Evolutionary conservation across 352 stramenopile species (phyloP).

Genomic region (Globisporangium polare): DNA sequence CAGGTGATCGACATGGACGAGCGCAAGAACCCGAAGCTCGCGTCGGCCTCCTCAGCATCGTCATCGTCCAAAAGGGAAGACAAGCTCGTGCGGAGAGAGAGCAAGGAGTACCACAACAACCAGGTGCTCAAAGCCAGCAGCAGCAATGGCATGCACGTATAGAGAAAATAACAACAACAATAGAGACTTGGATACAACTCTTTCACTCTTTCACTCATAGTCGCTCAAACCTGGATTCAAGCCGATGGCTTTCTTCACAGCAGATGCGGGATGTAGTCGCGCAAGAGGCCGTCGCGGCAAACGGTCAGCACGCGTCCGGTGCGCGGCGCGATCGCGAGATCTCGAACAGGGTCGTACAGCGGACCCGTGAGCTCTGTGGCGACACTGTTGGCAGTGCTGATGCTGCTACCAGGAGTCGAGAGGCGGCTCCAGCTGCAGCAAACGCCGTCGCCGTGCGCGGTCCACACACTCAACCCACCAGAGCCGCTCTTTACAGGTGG

Average conservation of each 20-base stretch:
- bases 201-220: not conserved
- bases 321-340: conserved; percentile 27
- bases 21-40: not conserved
- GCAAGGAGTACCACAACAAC: conserved; percentile 43
- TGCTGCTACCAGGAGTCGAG: not conserved
- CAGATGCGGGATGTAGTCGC: conserved; percentile 59
- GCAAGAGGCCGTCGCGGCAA: conserved; percentile 59
- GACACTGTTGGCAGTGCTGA: not conserved
- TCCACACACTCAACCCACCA: conserved; percentile 32
- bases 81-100: conserved; percentile 49
- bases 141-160: conserved; percentile 26
- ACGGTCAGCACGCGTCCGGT: conserved; percentile 50
- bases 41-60: conserved; percentile 18
- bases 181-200: conserved; percentile 9
- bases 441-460: conserved; percentile 49
- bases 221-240: not conserved
- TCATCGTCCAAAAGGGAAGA: conserved; percentile 18
- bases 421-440: conserved; percentile 54
- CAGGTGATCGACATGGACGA: conserved; percentile 20
- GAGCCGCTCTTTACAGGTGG: not conserved
- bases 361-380: conserved; percentile 46
- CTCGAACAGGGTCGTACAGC: conserved; percentile 62
- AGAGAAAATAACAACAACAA: conserved; percentile 22
- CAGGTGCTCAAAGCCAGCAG: conserved; percentile 15
- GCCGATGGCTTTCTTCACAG: not conserved